Evolutionary conservation across 768 basidiomycete genomes (phyloP).

Genomic region (Austroboletus eburneus): DNA sequence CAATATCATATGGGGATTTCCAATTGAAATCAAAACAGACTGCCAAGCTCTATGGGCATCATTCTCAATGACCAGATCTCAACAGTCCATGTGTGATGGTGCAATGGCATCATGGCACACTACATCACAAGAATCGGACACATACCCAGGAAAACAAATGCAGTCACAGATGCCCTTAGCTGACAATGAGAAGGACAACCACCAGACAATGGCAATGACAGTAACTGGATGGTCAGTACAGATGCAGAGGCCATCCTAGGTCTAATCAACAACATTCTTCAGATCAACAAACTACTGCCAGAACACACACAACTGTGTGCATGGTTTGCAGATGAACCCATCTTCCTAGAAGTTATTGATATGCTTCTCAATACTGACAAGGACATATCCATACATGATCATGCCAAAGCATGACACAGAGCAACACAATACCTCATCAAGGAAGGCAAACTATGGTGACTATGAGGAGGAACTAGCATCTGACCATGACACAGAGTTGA

Average conservation of each 20-base stretch:
- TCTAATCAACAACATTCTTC: no score
- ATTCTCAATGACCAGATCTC: constrained; percentile 12
- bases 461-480: constrained; percentile 9
- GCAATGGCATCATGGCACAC: constrained; percentile 20
- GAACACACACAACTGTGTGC: no score
- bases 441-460: constrained; percentile 21
- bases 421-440: constrained; percentile 2
- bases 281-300: no score
- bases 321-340: no score
- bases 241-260: no score
- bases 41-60: constrained; percentile 23
- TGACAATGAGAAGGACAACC: no score
- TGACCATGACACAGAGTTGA: neutral
- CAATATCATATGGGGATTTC: constrained; percentile 27
- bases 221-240: no score
- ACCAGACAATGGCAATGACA: constrained; percentile 14
- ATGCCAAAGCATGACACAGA: constrained; percentile 1
- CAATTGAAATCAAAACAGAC: constrained; percentile 28
- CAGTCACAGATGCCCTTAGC: constrained; percentile 31
- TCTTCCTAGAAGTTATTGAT: no score
- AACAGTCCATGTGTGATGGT: constrained; percentile 24
- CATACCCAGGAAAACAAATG: constrained; percentile 18
- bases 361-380: no score
- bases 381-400: neutral
- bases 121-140: constrained; percentile 18